phyloP scores from a whole-genome alignment of 139 green algal genomes.

The Haematococcus sp. region DNA sequence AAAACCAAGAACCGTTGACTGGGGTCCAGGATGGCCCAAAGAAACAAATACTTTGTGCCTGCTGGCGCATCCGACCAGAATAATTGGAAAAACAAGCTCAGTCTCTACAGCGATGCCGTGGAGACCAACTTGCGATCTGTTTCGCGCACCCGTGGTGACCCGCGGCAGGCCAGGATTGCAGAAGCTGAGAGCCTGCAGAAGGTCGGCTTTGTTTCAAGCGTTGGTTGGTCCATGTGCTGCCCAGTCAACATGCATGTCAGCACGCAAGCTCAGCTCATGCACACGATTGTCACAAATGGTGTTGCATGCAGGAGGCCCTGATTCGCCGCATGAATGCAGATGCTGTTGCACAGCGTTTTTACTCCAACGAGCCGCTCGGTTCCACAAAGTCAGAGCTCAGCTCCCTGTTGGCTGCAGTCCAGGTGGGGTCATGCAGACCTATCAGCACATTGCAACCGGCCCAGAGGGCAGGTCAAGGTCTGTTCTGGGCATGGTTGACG shows the following conservation, averaged over 20 bases:
- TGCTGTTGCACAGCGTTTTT: background rate
- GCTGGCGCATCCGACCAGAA: background rate
- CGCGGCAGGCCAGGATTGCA: too few relatives aligned
- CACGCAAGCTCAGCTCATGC: background rate
- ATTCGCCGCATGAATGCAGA: background rate
- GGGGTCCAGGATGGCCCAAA: background rate
- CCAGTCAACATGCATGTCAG: background rate
- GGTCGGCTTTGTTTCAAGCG: background rate
- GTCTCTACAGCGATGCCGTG: background rate
- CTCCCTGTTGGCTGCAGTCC: conserved; percentile 26
- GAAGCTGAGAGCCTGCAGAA: too few relatives aligned
- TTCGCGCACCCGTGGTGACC: too few relatives aligned
- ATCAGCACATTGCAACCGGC: background rate
- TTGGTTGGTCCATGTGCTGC: background rate
- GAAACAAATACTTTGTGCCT: background rate
- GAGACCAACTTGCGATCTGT: background rate
- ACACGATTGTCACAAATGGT: background rate
- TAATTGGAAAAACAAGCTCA: conserved; percentile 5
- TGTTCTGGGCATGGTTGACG: background rate
- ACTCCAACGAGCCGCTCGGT: background rate
- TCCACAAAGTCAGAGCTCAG: conserved; percentile 19
- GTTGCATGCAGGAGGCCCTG: background rate
- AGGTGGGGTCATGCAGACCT: conserved; percentile 14
- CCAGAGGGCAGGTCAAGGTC: background rate
- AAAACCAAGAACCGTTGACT: background rate